phyloP scores from a whole-genome alignment of 2,329 filamentous ascomycete genomes.

The Emergomyces pasteurianus region DNA sequence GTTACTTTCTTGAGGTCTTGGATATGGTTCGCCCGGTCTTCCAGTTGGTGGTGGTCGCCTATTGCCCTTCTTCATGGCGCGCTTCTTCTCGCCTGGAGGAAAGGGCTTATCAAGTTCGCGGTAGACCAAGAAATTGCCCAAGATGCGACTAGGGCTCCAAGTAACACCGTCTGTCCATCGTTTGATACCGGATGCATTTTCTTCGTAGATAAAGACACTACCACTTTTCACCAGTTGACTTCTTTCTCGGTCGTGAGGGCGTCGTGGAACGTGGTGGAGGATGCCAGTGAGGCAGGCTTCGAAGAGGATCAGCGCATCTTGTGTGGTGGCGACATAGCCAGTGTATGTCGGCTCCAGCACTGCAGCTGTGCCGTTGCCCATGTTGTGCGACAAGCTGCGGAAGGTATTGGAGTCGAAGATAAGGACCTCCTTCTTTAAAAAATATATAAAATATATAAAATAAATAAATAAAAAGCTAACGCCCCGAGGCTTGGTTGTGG shows the following conservation, averaged over 20 bases:
- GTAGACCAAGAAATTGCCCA: slow-evolving; percentile 77
- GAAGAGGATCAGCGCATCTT: slow-evolving; percentile 68
- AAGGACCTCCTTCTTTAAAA: neutral
- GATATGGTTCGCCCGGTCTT: slow-evolving; percentile 43
- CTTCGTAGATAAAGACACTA: slow-evolving; percentile 83
- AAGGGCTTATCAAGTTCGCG: slow-evolving; percentile 69
- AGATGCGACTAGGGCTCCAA: slow-evolving; percentile 80
- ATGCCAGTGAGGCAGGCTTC: slow-evolving; percentile 63
- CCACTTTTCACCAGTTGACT: slow-evolving; percentile 67
- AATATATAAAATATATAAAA: slow-evolving; percentile 7
- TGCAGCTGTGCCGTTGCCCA: slow-evolving; percentile 34
- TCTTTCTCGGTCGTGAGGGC: slow-evolving; percentile 78
- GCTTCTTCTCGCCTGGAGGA: slow-evolving; percentile 72
- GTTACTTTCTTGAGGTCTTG: slow-evolving; percentile 29
- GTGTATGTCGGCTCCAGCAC: slow-evolving; percentile 52
- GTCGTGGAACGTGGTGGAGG: slow-evolving; percentile 63
- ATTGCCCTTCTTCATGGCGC: slow-evolving; percentile 59
- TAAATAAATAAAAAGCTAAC: slow-evolving; percentile 13
- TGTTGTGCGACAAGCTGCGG: slow-evolving; percentile 16
- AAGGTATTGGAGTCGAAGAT: slow-evolving; percentile 15
- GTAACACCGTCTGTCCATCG: slow-evolving; percentile 86
- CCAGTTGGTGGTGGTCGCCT: slow-evolving; percentile 31
- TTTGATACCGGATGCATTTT: slow-evolving; percentile 82
- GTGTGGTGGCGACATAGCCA: slow-evolving; percentile 56
- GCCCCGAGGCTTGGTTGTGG: neutral